phyloP scores from a whole-genome alignment of 2,329 filamentous ascomycete species.

The Scedosporium minutisporum region DNA sequence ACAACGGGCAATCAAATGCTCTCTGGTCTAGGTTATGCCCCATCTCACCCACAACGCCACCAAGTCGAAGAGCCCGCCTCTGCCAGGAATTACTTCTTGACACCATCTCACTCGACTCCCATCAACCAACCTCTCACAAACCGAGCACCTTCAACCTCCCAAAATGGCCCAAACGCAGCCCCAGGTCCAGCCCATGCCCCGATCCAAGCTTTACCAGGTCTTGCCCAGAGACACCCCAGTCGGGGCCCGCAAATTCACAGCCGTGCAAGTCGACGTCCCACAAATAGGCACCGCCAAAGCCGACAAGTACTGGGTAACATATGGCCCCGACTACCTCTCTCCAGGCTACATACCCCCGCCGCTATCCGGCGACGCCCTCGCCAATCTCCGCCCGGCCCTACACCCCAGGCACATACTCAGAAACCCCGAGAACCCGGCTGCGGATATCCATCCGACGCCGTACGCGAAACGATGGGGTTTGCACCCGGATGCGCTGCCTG shows the following conservation, averaged over 20 bases:
- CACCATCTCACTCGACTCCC: too few relatives aligned
- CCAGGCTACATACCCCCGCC: too few relatives aligned
- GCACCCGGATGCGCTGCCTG: conserved; percentile 17
- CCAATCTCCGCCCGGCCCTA: conserved; percentile 12
- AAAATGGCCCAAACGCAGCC: too few relatives aligned
- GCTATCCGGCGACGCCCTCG: background rate
- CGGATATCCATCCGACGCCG: conserved; percentile 14
- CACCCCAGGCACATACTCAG: conserved; percentile 11
- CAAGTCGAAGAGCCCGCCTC: too few relatives aligned
- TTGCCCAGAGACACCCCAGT: background rate
- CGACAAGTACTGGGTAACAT: background rate
- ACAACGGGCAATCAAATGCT: too few relatives aligned
- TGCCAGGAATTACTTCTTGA: too few relatives aligned
- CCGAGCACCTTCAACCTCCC: too few relatives aligned
- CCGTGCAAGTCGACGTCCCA: background rate
- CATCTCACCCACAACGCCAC: too few relatives aligned
- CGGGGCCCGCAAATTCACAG: background rate
- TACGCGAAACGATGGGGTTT: conserved; percentile 20
- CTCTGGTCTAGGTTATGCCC: too few relatives aligned
- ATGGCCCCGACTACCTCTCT: background rate
- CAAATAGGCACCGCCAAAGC: background rate
- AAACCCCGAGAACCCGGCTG: background rate
- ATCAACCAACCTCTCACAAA: too few relatives aligned
- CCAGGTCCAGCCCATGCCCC: too few relatives aligned
- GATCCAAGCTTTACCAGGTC: background rate